These are phyloP conservation scores for Cytospora paraplurivora DNA, from an alignment of 2,329 filamentous ascomycete genomes.

Conservation along the genomic window DNA sequence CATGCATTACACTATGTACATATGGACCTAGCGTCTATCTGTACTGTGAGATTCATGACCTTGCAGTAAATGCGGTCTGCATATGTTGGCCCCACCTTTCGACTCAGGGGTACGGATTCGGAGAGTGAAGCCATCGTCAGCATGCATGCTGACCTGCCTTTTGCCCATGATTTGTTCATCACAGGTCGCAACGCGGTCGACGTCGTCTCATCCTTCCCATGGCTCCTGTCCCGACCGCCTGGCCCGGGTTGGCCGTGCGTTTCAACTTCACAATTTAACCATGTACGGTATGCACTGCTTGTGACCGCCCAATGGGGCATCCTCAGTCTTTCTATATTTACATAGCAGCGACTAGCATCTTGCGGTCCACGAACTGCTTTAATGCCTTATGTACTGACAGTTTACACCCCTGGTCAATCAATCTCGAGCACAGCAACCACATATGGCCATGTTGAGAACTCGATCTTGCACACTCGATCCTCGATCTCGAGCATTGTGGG, in stretches of 20 bases:
- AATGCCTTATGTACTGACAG: background rate
- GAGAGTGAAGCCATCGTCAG: constrained; percentile 22
- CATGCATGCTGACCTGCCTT: constrained; percentile 1
- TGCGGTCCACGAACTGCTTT: background rate
- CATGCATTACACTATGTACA: constrained; percentile 16
- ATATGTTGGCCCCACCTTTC: background rate
- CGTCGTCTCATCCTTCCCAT: background rate
- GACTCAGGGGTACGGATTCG: background rate
- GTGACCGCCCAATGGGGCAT: background rate
- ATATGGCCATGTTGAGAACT: background rate
- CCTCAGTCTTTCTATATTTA: background rate
- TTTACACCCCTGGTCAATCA: background rate
- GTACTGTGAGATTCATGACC: background rate
- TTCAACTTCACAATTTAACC: background rate
- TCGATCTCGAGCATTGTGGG: background rate
- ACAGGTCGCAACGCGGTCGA: constrained; percentile 3
- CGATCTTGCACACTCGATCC: background rate
- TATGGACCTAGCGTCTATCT: background rate
- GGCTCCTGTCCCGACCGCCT: constrained; percentile 1
- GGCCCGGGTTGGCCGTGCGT: constrained; percentile 1
- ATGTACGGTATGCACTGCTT: background rate
- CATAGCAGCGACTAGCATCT: background rate
- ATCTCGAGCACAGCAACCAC: background rate
- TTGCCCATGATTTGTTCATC: background rate
- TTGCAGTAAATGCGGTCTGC: background rate